A percentile compares a stretch with the other conserved stretches of the same genome.
phyloP scores from a whole-genome alignment of 768 basidiomycete species.

The Macrolepiota fuliginosa region DNA sequence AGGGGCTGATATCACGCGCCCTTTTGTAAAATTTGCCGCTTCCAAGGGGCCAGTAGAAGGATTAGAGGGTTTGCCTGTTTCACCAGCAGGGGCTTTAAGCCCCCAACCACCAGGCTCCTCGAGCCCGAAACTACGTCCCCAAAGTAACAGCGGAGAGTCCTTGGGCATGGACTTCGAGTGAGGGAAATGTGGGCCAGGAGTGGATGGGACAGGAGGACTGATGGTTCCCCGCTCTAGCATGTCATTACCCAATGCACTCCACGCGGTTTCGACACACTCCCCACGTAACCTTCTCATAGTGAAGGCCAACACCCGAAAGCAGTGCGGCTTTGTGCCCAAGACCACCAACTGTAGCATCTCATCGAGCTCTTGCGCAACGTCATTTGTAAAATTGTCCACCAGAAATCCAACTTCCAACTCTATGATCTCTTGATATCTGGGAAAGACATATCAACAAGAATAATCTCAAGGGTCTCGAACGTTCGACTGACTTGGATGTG shows the following conservation, averaged over 20 bases:
- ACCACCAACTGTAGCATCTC: not conserved
- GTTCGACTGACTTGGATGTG: conserved; percentile 6
- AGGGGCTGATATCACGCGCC: too few relatives aligned
- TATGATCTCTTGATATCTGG: not conserved
- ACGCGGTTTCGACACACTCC: not conserved
- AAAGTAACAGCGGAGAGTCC: too few relatives aligned
- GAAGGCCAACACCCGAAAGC: not conserved
- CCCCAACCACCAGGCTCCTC: too few relatives aligned
- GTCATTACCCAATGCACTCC: not conserved
- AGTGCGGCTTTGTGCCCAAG: not conserved
- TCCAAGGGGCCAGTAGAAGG: too few relatives aligned
- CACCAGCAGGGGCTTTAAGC: too few relatives aligned
- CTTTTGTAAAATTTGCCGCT: too few relatives aligned
- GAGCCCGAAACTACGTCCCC: too few relatives aligned
- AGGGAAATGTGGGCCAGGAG: not conserved
- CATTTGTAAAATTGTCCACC: not conserved
- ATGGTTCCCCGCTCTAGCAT: too few relatives aligned
- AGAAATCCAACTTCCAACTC: not conserved
- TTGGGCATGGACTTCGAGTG: too few relatives aligned
- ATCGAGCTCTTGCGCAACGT: not conserved
- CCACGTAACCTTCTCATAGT: not conserved
- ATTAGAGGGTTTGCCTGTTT: too few relatives aligned
- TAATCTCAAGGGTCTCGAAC: not conserved
- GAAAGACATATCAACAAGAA: not conserved
- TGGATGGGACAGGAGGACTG: not conserved